Conservation (phyloP, 2,329 filamentous ascomycete species). For the Paecilomyces sp. region DNA sequence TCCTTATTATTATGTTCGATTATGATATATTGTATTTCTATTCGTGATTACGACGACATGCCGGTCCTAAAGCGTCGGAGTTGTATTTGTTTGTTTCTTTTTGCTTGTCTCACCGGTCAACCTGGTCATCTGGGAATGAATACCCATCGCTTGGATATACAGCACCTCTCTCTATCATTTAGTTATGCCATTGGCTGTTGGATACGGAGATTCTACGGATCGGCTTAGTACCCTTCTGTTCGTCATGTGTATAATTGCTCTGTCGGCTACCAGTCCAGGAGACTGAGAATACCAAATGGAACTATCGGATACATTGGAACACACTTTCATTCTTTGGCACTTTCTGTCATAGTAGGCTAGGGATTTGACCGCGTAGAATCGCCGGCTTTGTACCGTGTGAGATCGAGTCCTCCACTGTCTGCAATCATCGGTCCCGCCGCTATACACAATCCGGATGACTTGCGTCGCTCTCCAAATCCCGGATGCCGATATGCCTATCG, state of each 20-base stretch:
- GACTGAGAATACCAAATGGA: not conserved
- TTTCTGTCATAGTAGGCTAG: not conserved
- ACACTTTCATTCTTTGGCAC: not conserved
- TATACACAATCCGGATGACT: too few species aligned
- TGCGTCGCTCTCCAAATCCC: not conserved
- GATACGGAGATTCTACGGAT: not conserved
- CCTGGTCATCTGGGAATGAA: not conserved
- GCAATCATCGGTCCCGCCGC: too few species aligned
- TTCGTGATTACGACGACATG: not conserved
- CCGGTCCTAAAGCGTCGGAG: not conserved
- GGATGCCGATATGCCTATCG: not conserved
- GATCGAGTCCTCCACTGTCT: too few species aligned
- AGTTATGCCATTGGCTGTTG: not conserved
- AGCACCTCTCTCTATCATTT: not conserved
- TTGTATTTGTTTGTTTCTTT: not conserved
- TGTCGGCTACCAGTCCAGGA: not conserved
- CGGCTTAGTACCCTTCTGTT: not conserved
- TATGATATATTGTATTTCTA: conserved; percentile 4
- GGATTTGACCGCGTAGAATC: not conserved
- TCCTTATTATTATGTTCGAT: conserved; percentile 8
- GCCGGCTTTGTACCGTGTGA: not conserved
- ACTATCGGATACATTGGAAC: not conserved
- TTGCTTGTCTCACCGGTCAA: not conserved
- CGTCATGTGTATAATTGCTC: not conserved
- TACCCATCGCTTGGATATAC: not conserved